Percentiles rank a stretch among this genome's conserved stretches.
Conservation (phyloP, 2,329 filamentous ascomycete genomes). For the Pseudogymnoascus pannorum region DNA sequence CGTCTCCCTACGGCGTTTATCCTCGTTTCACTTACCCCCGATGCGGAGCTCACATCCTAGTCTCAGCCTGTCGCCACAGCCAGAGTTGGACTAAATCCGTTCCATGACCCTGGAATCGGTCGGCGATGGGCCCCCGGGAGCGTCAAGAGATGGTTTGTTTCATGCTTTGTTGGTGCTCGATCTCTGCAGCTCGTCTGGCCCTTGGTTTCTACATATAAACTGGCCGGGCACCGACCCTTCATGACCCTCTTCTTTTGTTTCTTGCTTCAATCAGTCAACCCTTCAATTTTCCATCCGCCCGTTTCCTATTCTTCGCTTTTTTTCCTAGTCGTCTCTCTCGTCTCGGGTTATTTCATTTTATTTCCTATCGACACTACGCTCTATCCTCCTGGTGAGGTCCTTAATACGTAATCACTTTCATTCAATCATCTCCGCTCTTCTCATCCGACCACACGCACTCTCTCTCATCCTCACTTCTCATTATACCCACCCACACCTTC, state of each 20-base stretch:
- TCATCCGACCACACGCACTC: slow-evolving; percentile 10
- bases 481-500: slow-evolving; percentile 11
- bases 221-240: slow-evolving; percentile 19
- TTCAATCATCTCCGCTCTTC: slow-evolving; percentile 9
- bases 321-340: slow-evolving; percentile 12
- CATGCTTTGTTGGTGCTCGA: slow-evolving; percentile 4
- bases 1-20: slow-evolving; percentile 8
- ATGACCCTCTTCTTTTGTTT: slow-evolving; percentile 17
- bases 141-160: slow-evolving; percentile 2
- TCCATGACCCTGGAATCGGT: slow-evolving; percentile 8
- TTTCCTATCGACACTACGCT: slow-evolving; percentile 16
- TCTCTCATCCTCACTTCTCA: slow-evolving; percentile 2
- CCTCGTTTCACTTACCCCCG: slow-evolving; percentile 1
- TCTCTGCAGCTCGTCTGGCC: slow-evolving; percentile 1
- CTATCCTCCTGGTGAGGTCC: slow-evolving; percentile 24
- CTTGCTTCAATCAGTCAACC: slow-evolving; percentile 18
- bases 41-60: background rate
- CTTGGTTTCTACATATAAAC: slow-evolving; percentile 21
- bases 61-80: slow-evolving; percentile 1
- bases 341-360: slow-evolving; percentile 7
- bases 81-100: slow-evolving; percentile 4
- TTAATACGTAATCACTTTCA: slow-evolving; percentile 20
- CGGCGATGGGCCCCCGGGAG: background rate
- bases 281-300: slow-evolving; percentile 21
- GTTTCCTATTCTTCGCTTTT: slow-evolving; percentile 19